Conservation (phyloP, 2,329 filamentous ascomycete genomes). For the Monosporascus sp. region DNA sequence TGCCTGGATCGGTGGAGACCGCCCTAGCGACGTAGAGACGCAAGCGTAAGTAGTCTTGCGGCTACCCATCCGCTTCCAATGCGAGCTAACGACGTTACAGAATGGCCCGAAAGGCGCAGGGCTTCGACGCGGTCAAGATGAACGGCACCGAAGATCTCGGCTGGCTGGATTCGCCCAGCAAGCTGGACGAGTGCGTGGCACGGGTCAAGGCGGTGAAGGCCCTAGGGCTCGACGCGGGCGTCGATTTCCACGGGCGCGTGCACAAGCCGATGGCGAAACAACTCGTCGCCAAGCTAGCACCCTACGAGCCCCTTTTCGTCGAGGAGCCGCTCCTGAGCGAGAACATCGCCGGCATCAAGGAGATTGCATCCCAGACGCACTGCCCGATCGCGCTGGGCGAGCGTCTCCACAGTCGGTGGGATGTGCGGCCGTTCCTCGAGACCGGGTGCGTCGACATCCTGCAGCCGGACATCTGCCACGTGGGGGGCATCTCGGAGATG, state of each 20-base stretch:
- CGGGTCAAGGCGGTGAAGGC: constrained; percentile 64
- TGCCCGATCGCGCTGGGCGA: constrained; percentile 69
- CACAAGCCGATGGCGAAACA: constrained; percentile 81
- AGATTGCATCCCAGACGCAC: constrained; percentile 47
- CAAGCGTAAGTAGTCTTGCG: constrained; percentile 45
- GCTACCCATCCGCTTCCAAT: neutral
- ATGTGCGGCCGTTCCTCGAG: constrained; percentile 67
- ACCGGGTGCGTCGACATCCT: constrained; percentile 63
- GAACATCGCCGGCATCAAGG: constrained; percentile 59
- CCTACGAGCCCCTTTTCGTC: constrained; percentile 67
- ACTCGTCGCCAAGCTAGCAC: constrained; percentile 61
- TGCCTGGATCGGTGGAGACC: constrained; percentile 73
- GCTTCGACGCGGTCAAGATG: constrained; percentile 69
- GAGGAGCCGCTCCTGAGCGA: constrained; percentile 70
- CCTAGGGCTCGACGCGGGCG: constrained; percentile 64
- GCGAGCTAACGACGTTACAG: constrained; percentile 26
- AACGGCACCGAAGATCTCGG: constrained; percentile 71
- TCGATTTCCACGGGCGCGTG: constrained; percentile 74
- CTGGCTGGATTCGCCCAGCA: constrained; percentile 68
- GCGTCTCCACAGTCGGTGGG: constrained; percentile 67
- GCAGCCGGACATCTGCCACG: constrained; percentile 68
- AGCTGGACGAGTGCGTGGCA: constrained; percentile 58
- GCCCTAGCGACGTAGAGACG: constrained; percentile 59
- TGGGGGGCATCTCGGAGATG: constrained; percentile 68
- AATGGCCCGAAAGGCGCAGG: constrained; percentile 52